A percentile compares a stretch with the other conserved stretches of the same genome.
These are phyloP conservation scores for Arabidopsis arenosa DNA, from an alignment of 345 rosid species.

Conservation along the genomic window DNA sequence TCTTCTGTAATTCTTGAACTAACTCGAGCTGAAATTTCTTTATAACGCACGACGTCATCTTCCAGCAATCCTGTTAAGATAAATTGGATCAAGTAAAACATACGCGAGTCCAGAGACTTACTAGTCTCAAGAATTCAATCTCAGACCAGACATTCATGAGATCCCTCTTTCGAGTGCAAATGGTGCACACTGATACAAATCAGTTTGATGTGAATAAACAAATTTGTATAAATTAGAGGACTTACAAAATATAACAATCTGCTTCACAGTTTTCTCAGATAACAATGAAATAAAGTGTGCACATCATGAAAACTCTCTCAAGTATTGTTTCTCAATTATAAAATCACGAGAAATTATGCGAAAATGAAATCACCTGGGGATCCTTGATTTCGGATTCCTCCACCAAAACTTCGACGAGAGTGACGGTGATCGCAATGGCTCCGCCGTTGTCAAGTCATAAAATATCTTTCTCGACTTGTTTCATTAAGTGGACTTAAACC, in stretches of 20 bases:
- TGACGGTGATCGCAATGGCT: background rate
- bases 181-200: background rate
- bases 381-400: background rate
- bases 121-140: background rate
- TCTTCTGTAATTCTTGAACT: background rate
- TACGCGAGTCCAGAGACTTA: background rate
- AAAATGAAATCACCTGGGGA: background rate
- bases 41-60: background rate
- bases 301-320: too few relatives aligned
- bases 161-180: background rate
- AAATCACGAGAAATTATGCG: too few relatives aligned
- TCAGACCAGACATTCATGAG: constrained; percentile 4
- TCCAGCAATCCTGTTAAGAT: background rate
- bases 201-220: background rate
- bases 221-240: background rate
- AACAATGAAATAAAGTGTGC: background rate
- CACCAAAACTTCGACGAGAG: background rate
- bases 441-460: too few relatives aligned
- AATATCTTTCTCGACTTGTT: background rate
- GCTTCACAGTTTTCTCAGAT: background rate
- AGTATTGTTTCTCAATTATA: too few relatives aligned
- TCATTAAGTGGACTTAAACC: background rate
- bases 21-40: background rate
- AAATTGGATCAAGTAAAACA: background rate
- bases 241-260: background rate